Conservation (phyloP, 768 basidiomycete species). For the Suillus brevipes region DNA sequence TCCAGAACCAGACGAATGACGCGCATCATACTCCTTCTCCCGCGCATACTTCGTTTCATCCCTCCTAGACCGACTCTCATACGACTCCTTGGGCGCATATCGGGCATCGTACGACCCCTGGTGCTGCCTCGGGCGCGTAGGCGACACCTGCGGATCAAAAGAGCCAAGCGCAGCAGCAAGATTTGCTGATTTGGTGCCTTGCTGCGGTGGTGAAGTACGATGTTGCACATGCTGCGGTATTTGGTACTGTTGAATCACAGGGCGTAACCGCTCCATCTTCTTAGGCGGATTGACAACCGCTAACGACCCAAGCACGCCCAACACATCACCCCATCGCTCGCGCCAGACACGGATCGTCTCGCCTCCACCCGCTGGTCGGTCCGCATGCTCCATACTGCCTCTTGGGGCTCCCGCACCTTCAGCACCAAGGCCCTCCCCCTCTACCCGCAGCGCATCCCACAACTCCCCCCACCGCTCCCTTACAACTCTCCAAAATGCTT, state of each 20-base stretch:
- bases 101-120: constrained; percentile 26
- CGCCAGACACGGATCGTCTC: constrained; percentile 78
- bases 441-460: constrained; percentile 81
- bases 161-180: constrained; percentile 12
- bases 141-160: constrained; percentile 27
- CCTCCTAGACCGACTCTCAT: not conserved
- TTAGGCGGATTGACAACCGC: constrained; percentile 27
- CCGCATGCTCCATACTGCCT: not conserved
- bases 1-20: constrained; percentile 9
- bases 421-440: constrained; percentile 65
- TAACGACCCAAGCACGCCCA: constrained; percentile 44
- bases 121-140: constrained; percentile 25
- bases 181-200: constrained; percentile 6
- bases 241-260: not conserved
- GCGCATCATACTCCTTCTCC: constrained; percentile 9
- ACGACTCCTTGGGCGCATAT: constrained; percentile 1
- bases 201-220: constrained; percentile 18
- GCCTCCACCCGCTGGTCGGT: not conserved
- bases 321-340: constrained; percentile 67
- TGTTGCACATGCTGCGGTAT: not conserved
- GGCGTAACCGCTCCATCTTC: not conserved
- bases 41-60: constrained; percentile 1
- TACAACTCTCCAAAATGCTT: constrained; percentile 58
- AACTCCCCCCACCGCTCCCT: constrained; percentile 71
- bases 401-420: constrained; percentile 19